Percentiles rank a stretch among this genome's conserved stretches.
phyloP scores from a whole-genome alignment of 1,284 basidiomycete genomes.

The Apiotrichum domesticum region DNA sequence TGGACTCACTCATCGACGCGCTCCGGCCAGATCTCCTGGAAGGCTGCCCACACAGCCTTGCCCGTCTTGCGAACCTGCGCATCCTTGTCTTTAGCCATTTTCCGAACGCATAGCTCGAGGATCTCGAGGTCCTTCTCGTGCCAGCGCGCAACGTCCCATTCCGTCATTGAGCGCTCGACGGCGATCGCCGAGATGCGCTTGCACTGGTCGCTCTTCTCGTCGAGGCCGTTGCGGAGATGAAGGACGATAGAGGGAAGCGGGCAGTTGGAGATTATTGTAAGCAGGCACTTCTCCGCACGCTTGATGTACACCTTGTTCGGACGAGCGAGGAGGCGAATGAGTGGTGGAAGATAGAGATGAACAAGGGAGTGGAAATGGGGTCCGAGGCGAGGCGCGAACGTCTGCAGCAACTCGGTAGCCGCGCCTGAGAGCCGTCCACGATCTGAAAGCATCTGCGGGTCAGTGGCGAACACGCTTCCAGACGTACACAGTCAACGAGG shows the following conservation, averaged over 20 bases:
- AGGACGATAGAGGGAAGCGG: slow-evolving; percentile 38
- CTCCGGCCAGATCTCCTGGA: slow-evolving; percentile 47
- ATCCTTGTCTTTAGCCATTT: slow-evolving; percentile 49
- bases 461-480: no score
- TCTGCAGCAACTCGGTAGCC: slow-evolving; percentile 49
- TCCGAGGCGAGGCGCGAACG: slow-evolving; percentile 49
- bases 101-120: slow-evolving; percentile 46
- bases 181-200: slow-evolving; percentile 32
- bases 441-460: slow-evolving; percentile 48
- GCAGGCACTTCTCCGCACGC: slow-evolving; percentile 48
- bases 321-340: slow-evolving; percentile 48
- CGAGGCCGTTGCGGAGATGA: slow-evolving; percentile 42
- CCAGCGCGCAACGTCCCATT: slow-evolving; percentile 38
- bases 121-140: slow-evolving; percentile 31
- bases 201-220: slow-evolving; percentile 46
- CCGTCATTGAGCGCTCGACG: slow-evolving; percentile 27
- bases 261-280: slow-evolving; percentile 48
- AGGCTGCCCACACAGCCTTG: slow-evolving; percentile 47
- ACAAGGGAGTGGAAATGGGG: slow-evolving; percentile 46
- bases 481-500: slow-evolving; percentile 45
- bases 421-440: slow-evolving; percentile 49
- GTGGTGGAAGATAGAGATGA: slow-evolving; percentile 47
- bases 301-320: slow-evolving; percentile 52
- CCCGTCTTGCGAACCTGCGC: slow-evolving; percentile 48
- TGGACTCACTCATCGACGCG: slow-evolving; percentile 45